phyloP scores from a whole-genome alignment of 352 stramenopile genomes.

The Phytopythium oedochilum region DNA sequence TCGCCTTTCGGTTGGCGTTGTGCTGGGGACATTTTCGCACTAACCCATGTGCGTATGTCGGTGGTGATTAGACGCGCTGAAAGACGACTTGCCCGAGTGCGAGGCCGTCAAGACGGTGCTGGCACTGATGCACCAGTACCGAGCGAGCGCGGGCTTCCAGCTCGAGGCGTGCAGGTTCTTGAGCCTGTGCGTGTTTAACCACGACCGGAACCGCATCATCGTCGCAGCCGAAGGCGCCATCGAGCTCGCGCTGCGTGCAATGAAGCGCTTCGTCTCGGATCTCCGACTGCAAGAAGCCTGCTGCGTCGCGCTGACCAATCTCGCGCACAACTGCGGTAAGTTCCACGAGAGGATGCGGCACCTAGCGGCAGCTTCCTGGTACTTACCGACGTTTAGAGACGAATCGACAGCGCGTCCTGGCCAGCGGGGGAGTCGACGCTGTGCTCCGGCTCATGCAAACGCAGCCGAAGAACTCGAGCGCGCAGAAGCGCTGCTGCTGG shows the following conservation, averaged over 20 bases:
- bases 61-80: constrained; percentile 30
- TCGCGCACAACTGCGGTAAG: constrained; percentile 78
- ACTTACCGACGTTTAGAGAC: constrained; percentile 43
- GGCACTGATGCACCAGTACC: constrained; percentile 54
- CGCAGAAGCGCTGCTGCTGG: constrained; percentile 86
- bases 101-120: constrained; percentile 54
- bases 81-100: constrained; percentile 77
- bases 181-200: constrained; percentile 71
- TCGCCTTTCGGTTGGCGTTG: not conserved
- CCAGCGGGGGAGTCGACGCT: constrained; percentile 68
- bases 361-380: not conserved
- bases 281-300: constrained; percentile 64
- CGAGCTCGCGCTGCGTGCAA: constrained; percentile 43
- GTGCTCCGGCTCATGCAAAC: constrained; percentile 82
- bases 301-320: constrained; percentile 80
- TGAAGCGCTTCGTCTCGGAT: constrained; percentile 56
- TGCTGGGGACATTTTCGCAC: not conserved
- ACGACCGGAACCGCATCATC: constrained; percentile 70
- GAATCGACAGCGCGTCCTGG: constrained; percentile 74
- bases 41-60: constrained; percentile 7
- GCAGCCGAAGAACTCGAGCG: constrained; percentile 54
- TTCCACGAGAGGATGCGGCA: not conserved
- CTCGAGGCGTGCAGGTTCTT: constrained; percentile 76
- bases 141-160: constrained; percentile 46
- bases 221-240: constrained; percentile 68